Evolutionary conservation across 2,329 filamentous ascomycete species (phyloP).

Genomic region (Chaetomium globosum): DNA sequence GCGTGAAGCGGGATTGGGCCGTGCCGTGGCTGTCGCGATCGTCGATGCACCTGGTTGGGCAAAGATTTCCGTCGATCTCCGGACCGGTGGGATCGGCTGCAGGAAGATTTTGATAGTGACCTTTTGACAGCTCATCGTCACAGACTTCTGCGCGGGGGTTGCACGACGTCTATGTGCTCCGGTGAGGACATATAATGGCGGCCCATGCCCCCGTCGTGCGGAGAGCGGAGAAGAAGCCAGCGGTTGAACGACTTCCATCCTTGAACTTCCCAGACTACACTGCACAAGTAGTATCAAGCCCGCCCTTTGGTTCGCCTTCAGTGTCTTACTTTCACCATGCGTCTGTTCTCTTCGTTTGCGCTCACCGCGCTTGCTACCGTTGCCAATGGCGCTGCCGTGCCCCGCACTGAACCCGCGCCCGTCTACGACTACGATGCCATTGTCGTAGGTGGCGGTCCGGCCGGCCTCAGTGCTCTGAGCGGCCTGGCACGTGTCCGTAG

Average conservation of each 20-base stretch:
- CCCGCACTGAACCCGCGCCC: constrained; percentile 12
- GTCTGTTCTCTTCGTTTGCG: not conserved
- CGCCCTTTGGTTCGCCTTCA: not conserved
- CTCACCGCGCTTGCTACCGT: constrained; percentile 1
- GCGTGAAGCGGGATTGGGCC: constrained; percentile 2
- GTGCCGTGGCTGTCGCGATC: not conserved
- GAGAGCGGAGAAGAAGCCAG: not conserved
- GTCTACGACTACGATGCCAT: constrained; percentile 55
- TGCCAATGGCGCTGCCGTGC: constrained; percentile 14
- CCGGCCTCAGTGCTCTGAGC: constrained; percentile 58
- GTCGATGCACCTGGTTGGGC: not conserved
- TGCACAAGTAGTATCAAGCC: not conserved
- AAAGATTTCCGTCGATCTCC: constrained; percentile 1
- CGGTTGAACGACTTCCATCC: not conserved
- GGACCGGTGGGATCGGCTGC: not conserved
- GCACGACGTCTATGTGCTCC: not conserved
- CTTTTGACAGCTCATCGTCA: not conserved
- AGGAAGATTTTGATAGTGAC: not conserved
- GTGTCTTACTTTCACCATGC: not conserved
- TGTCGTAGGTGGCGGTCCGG: constrained; percentile 60
- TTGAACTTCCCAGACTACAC: not conserved
- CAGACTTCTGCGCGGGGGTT: not conserved
- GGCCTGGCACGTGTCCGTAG: constrained; percentile 61
- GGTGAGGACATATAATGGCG: not conserved
- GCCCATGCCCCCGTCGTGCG: not conserved